Conservation (phyloP, 495 filamentous ascomycete species). For the Lasiosphaeris hirsuta region DNA sequence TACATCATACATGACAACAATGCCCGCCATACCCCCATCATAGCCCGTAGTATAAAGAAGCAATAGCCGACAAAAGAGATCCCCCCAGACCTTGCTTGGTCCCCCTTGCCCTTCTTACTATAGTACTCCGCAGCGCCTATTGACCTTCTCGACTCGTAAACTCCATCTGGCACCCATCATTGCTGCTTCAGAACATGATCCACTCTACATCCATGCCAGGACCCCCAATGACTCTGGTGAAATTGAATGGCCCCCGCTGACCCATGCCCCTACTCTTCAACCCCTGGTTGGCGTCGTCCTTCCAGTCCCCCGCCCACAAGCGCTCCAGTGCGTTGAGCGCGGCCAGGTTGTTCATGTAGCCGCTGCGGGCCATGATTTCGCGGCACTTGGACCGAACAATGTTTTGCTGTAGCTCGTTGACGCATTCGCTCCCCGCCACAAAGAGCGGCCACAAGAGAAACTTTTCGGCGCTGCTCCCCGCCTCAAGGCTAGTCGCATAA, state of each 20-base stretch:
- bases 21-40: not conserved
- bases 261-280: slow-evolving; percentile 28
- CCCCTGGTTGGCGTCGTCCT: slow-evolving; percentile 35
- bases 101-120: not conserved
- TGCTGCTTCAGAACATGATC: slow-evolving; percentile 65
- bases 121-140: not conserved
- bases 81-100: not conserved
- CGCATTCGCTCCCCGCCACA: slow-evolving; percentile 85
- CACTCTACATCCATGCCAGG: slow-evolving; percentile 71
- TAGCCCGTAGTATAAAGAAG: not conserved
- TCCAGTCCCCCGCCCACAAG: slow-evolving; percentile 64
- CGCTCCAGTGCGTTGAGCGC: slow-evolving; percentile 82
- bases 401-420: slow-evolving; percentile 72
- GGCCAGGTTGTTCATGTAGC: slow-evolving; percentile 88
- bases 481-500: slow-evolving; percentile 74
- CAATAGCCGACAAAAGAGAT: slow-evolving; percentile 1
- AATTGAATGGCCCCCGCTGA: slow-evolving; percentile 59
- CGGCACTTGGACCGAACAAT: slow-evolving; percentile 75
- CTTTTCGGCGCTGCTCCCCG: slow-evolving; percentile 65
- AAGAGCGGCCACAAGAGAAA: slow-evolving; percentile 95
- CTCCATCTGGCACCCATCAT: slow-evolving; percentile 1
- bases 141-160: not conserved
- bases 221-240: slow-evolving; percentile 72
- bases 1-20: slow-evolving; percentile 14
- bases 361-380: slow-evolving; percentile 81